Evolutionary conservation across 2,329 filamentous ascomycete species (phyloP), one percentile per base, ranked within the genome.

Genomic region (Volutella citrinella): DNA sequence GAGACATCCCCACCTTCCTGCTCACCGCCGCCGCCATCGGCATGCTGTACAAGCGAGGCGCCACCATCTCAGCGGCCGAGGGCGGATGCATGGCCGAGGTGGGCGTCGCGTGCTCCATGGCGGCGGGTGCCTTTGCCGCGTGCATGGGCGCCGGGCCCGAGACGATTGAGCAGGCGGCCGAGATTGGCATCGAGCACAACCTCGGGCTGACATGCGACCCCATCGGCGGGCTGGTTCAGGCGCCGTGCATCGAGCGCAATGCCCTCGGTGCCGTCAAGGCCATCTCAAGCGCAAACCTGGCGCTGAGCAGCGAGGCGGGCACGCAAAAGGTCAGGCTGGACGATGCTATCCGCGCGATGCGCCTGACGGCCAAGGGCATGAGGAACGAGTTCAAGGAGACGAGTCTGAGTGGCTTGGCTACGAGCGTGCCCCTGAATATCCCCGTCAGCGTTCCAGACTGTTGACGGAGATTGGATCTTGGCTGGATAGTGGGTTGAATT

Each of bases 51-150:
- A 73, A 73, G 57, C 67, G 69, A 13, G 69, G 69, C 5, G 69
- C 69, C 1, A 72, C 68, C 14, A 73, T 73, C 40, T 72, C 68
- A 1, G 69, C 69, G 1, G 69, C 69, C 3, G 69, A 73, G 42
- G 69, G 69, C 23, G 69, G 69, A 0, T 73, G 69, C 52, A 73
- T 73, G 69, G 69, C 69, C n/a, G 69, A 73, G 43, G 69, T 73
- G 1, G 69, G 69, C 17, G 69, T 73, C 1, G 69, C 69, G 4
- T 73, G 69, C 43, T 70, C 66, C 16, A 73, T 73, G 69, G 69
- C 69, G 0, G 69, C 69, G 0, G 69, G 66, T 1, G 69, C 68
- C 0, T 73, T 73, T 32, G 68, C 69, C 0, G 69, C 69, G 1
- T 71, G 68, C 42, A 72, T 72, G 67, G 69, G 69, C 14, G 69